These are phyloP conservation scores for Exophiala spinifera DNA, from an alignment of 2,329 filamentous ascomycete species.

Conservation along the genomic window DNA sequence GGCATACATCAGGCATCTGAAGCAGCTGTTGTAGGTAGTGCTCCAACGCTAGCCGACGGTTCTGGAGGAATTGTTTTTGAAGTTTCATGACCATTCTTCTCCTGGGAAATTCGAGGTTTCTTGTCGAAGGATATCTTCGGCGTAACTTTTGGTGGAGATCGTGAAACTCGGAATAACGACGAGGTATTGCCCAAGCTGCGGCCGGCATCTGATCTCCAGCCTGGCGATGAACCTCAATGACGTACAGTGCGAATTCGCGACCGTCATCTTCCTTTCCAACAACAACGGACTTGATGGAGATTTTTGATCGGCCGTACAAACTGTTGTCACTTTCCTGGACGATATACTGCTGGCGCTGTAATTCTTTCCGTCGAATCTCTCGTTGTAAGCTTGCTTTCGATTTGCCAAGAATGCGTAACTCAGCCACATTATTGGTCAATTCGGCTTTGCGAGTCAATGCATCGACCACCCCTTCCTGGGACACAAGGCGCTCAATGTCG, in stretches of 20 bases:
- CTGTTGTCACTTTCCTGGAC: constrained; percentile 98
- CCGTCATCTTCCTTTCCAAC: constrained; percentile 89
- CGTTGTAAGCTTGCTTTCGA: constrained; percentile 89
- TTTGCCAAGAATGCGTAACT: constrained; percentile 86
- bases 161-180: constrained; percentile 94
- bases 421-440: constrained; percentile 92
- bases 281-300: constrained; percentile 89
- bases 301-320: constrained; percentile 83
- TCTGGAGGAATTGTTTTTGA: constrained; percentile 91
- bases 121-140: constrained; percentile 78
- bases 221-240: constrained; percentile 84
- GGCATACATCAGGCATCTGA: constrained; percentile 85
- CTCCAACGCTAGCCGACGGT: constrained; percentile 78
- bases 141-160: constrained; percentile 89
- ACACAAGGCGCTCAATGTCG: constrained; percentile 82
- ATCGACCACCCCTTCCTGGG: constrained; percentile 88
- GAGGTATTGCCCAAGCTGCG: constrained; percentile 89
- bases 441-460: constrained; percentile 92
- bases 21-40: constrained; percentile 80
- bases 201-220: constrained; percentile 95
- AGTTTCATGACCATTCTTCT: constrained; percentile 93
- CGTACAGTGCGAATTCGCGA: constrained; percentile 84
- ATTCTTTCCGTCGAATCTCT: constrained; percentile 88
- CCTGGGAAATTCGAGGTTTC: constrained; percentile 86
- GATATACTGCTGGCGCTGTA: constrained; percentile 94